Evolutionary conservation across 805 yeast genomes (phyloP).

Genomic region (Hanseniaspora pseudoguilliermondii): DNA sequence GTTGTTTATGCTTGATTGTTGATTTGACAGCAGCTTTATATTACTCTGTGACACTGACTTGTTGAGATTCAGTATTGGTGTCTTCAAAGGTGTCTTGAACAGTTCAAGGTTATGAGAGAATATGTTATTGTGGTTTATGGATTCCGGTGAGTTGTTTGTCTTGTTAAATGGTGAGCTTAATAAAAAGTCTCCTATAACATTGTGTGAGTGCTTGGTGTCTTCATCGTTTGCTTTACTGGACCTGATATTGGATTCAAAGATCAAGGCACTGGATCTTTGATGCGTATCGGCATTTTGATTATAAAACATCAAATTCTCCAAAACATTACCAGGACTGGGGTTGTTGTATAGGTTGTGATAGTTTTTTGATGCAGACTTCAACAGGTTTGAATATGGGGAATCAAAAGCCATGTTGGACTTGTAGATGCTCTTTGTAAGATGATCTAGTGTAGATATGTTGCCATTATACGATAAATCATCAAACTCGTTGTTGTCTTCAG

Average conservation of each 20-base stretch:
- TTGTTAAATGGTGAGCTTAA: slow-evolving; percentile 5
- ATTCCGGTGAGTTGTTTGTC: background rate
- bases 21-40: background rate
- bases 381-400: slow-evolving; percentile 3
- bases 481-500: background rate
- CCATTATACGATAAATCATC: background rate
- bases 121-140: background rate
- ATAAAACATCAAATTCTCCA: background rate
- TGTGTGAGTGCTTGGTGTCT: background rate
- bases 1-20: slow-evolving; percentile 7
- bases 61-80: background rate
- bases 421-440: background rate
- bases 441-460: background rate
- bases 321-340: background rate
- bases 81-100: slow-evolving; percentile 8
- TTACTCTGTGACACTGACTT: background rate
- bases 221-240: background rate
- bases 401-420: background rate
- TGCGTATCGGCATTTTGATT: background rate
- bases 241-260: slow-evolving; percentile 9
- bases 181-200: slow-evolving; percentile 4
- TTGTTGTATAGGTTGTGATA: background rate
- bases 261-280: background rate
- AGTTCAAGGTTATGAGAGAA: background rate
- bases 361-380: slow-evolving; percentile 7